phyloP scores from a whole-genome alignment of 169 alveolate species.

The Eimeria falciformis region DNA sequence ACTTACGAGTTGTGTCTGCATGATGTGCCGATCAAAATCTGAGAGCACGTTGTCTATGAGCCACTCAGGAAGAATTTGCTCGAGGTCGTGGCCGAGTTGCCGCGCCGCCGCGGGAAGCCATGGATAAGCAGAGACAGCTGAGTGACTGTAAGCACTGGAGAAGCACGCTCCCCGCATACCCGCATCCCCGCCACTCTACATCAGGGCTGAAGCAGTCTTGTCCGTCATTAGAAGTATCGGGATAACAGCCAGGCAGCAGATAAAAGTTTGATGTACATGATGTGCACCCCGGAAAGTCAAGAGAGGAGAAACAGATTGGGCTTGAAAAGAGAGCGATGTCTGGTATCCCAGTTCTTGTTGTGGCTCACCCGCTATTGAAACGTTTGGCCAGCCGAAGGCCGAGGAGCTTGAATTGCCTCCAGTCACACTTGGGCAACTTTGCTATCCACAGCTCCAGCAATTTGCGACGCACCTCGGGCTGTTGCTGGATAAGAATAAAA shows the following conservation, averaged over 20 bases:
- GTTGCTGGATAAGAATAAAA: conserved; percentile 69
- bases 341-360: too few species aligned
- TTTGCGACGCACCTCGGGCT: conserved; percentile 79
- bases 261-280: not conserved
- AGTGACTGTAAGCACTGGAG: not conserved
- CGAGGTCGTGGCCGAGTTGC: conserved; percentile 82
- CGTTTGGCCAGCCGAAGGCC: conserved; percentile 73
- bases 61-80: conserved; percentile 85
- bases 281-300: not conserved
- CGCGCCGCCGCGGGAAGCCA: conserved; percentile 82
- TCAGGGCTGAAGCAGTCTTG: not conserved
- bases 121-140: conserved; percentile 76
- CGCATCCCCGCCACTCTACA: not conserved
- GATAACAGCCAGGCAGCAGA: not conserved
- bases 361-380: conserved; percentile 75
- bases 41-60: conserved; percentile 82
- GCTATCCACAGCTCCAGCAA: conserved; percentile 82
- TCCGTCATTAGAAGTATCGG: not conserved
- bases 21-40: conserved; percentile 32
- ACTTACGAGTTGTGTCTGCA: conserved; percentile 8
- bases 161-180: not conserved
- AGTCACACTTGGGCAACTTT: conserved; percentile 82
- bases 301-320: not conserved
- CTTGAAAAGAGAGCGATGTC: too few species aligned
- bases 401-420: conserved; percentile 83